These are phyloP conservation scores for Candida namnaoensis DNA, from an alignment of 805 yeast species.

Conservation along the genomic window DNA sequence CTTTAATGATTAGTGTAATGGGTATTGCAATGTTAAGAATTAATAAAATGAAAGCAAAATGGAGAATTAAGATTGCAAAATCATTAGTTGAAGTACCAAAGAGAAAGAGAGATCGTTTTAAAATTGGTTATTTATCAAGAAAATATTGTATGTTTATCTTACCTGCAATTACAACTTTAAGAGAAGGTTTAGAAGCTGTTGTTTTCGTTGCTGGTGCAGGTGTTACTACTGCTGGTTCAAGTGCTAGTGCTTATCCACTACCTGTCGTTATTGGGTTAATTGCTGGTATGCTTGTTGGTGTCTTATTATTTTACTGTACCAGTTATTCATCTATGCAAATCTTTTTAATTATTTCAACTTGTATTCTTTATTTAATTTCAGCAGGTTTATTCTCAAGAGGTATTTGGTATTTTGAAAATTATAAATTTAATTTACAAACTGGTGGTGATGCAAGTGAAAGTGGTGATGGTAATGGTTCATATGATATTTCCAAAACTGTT, in stretches of 20 bases:
- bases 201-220: constrained; percentile 97
- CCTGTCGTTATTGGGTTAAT: constrained; percentile 86
- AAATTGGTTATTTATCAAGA: constrained; percentile 44
- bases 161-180: constrained; percentile 83
- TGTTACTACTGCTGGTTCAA: constrained; percentile 39
- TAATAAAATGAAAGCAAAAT: constrained; percentile 93
- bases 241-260: constrained; percentile 78
- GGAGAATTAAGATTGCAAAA: constrained; percentile 91
- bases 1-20: constrained; percentile 83
- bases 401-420: constrained; percentile 78
- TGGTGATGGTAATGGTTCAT: constrained; percentile 94
- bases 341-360: constrained; percentile 81
- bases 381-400: constrained; percentile 94
- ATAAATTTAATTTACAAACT: constrained; percentile 51
- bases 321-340: constrained; percentile 75
- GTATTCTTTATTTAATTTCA: constrained; percentile 79
- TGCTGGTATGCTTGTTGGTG: constrained; percentile 72
- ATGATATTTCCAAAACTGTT: constrained; percentile 68
- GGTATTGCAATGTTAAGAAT: constrained; percentile 95
- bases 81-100: constrained; percentile 61
- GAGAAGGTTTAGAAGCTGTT: constrained; percentile 97
- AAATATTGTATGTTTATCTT: constrained; percentile 84
- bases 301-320: constrained; percentile 71
- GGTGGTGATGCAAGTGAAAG: constrained; percentile 95
- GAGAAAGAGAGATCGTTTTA: constrained; percentile 40